Evolutionary conservation across 257 asterid species (phyloP).

Genomic region (Prunella vulgaris): DNA sequence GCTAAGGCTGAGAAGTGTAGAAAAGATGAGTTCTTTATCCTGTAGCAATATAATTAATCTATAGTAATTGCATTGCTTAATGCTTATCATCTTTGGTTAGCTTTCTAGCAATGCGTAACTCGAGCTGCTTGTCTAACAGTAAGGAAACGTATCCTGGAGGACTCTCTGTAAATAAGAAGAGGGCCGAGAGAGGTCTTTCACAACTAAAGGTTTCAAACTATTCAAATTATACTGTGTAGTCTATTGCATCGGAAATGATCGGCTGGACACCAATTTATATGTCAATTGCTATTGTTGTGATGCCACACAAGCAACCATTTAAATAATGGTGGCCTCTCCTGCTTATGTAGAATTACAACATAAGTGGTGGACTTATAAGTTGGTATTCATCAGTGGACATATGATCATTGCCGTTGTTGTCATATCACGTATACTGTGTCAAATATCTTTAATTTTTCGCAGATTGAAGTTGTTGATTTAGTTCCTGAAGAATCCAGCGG

Average conservation of each 20-base stretch:
- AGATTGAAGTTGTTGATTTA: slow-evolving; percentile 84
- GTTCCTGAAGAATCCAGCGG: slow-evolving; percentile 65
- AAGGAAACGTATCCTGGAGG: slow-evolving; percentile 89
- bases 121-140: slow-evolving; percentile 40
- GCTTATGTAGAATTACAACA: too few species aligned
- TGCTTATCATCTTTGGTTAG: background rate
- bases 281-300: too few species aligned
- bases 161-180: slow-evolving; percentile 70
- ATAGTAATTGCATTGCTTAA: too few species aligned
- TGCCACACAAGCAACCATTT: too few species aligned
- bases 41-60: too few species aligned
- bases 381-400: too few species aligned
- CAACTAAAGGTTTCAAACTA: slow-evolving; percentile 52
- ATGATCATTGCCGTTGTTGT: background rate
- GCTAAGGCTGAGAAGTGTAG: too few species aligned
- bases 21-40: too few species aligned
- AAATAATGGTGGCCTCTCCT: too few species aligned
- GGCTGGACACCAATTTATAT: too few species aligned
- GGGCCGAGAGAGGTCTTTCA: slow-evolving; percentile 75
- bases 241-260: background rate
- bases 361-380: too few species aligned
- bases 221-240: background rate
- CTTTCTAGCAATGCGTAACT: slow-evolving; percentile 2
- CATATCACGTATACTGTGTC: background rate
- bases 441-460: slow-evolving; percentile 17